Evolutionary conservation across 305 asterid genomes (phyloP).

Genomic region (Fraxinus latifolia): DNA sequence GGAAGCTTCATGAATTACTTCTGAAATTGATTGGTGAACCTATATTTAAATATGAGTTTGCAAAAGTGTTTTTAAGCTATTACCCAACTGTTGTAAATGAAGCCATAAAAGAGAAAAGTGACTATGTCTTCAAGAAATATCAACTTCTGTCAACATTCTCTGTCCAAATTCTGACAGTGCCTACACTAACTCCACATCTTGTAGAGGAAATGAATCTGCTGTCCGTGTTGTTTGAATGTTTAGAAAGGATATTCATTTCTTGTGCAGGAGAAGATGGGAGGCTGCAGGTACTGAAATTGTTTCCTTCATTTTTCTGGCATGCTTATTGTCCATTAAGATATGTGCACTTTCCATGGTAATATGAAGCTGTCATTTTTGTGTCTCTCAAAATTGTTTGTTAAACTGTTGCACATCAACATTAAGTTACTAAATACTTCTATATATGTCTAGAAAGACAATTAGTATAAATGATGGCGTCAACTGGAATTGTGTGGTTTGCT

Average conservation of each 20-base stretch:
- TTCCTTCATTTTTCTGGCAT: not conserved
- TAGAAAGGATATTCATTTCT: slow-evolving; percentile 52
- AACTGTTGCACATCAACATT: not conserved
- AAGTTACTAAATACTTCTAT: not conserved
- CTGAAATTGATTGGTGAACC: slow-evolving; percentile 91
- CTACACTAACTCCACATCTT: slow-evolving; percentile 80
- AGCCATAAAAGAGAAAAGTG: slow-evolving; percentile 53
- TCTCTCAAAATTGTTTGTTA: not conserved
- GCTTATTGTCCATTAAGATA: not conserved
- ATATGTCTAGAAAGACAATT: not conserved
- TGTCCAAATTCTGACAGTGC: slow-evolving; percentile 88
- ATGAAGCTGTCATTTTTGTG: not conserved
- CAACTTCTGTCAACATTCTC: slow-evolving; percentile 78
- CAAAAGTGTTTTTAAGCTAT: slow-evolving; percentile 73
- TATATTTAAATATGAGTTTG: slow-evolving; percentile 78
- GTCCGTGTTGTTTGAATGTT: slow-evolving; percentile 68
- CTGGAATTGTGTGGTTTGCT: not conserved
- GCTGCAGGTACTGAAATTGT: slow-evolving; percentile 58
- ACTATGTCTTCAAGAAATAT: slow-evolving; percentile 49
- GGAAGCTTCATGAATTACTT: slow-evolving; percentile 80
- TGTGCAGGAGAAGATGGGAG: slow-evolving; percentile 72
- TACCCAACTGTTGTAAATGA: slow-evolving; percentile 62
- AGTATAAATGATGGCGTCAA: not conserved
- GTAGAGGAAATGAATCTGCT: slow-evolving; percentile 89
- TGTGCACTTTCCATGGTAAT: not conserved